Evolutionary conservation across 2,329 filamentous ascomycete species (phyloP), one percentile per base, ranked within the genome.

Genomic region (Phialemonium atrogriseum): DNA sequence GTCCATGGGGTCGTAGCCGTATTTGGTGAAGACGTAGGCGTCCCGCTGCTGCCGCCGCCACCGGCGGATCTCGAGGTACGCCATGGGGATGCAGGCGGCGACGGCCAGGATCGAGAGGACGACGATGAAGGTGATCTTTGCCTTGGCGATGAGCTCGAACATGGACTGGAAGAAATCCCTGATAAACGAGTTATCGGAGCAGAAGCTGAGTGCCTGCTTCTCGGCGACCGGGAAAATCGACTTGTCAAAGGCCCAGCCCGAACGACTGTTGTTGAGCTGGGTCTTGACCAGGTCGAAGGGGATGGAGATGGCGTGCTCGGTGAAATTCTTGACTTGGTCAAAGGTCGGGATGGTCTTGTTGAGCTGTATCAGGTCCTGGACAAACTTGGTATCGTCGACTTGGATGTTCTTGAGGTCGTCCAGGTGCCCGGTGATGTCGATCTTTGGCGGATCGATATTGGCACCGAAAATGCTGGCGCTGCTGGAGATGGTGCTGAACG

Each of bases 181-280:
- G 56, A 98, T 82, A 19, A 73, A 77, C 42, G 84, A 72, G 58
- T 91, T 86, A 51, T 86, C 77, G 24, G 85, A 85, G 64, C 91
- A 98, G 62, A 98, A 96, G 1, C 72, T 80, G 32, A 98, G 66
- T 22, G 77, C 64, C 55, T 93, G 72, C 62, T 94, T 94, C 45
- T 80, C 63, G 2, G 91, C 87, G 3, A 94, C 70, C 0, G 88
- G 86, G 46, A 98, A 89, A 8, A 81, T 58, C 10, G 74, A 73
- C 11, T 77, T 70, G 51, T 95, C 77, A 52, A 96, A 94, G 19
- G 66, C 70, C 65, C 87, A 96, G 39, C 64, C 70, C 30, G 76
- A 72, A 48, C 91, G 72, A 20, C 70, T 77, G 10, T 77, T 60
- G 42, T 86, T 81, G 48, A 98, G 71, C 27, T 82, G 63, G 39